Evolutionary conservation across 2,329 filamentous ascomycete species (phyloP), one percentile per base, ranked within the genome.

Genomic region (Shiraia sp.): DNA sequence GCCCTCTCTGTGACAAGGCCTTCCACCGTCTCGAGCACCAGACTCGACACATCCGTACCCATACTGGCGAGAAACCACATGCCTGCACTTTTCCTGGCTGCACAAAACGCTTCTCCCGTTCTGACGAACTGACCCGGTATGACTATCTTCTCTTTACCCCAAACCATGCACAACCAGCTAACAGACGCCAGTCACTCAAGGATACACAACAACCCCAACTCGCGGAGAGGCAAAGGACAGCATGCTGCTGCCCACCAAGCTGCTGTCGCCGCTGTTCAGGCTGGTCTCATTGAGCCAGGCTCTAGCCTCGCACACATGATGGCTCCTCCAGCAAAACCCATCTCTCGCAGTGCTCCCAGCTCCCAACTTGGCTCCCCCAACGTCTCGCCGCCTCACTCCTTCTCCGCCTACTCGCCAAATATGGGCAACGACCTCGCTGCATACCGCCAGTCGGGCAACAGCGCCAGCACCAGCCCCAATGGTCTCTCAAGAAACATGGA

Each of bases 131-230:
- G 58, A 99, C 93, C 49, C 47, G 57, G 57, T 60, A 57, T 13
- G 51, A 40, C 25, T 12, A 33, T 22, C 14, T 24, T n/a, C n/a
- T n/a, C 23, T 10, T 2, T 32, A 12, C 14, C 14, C 9, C 15
- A 24, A 13, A 10, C 9, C n/a, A n/a, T n/a, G 3, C 10, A 7
- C 13, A 10, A n/a, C 16, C 4, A 15, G 10, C 55, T 60, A 53
- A 57, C 40, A 12, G n/a, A 17, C 9, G 27, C 5, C 41, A 86
- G 92, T 48, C 92, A 99, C 75, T 96, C 92, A 68, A 83, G 92
- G 70, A 99, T 99, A 75, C 92, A 99, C 81, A 96, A 89, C 82
- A 99, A 97, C 75, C 92, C 93, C 45, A 97, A 97, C 79, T 96
- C 91, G 43, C 81, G 93, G 66, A 80, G 92, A 65, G 91, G 90